phyloP scores from a whole-genome alignment of 495 filamentous ascomycete species.

The Penicillium simplicissimum region DNA sequence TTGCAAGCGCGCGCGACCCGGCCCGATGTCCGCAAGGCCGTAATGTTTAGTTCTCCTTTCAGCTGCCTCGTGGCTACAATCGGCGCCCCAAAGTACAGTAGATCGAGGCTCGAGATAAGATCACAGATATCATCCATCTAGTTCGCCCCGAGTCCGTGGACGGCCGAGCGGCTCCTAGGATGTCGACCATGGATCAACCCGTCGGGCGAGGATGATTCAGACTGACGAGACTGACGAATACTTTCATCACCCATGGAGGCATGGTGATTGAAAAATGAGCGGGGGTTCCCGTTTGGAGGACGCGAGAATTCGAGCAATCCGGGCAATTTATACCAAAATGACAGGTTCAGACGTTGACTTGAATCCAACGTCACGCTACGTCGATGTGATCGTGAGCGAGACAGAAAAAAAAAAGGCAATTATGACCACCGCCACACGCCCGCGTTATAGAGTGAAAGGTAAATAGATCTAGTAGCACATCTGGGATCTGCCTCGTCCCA shows the following conservation, averaged over 20 bases:
- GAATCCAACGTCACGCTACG: slow-evolving; percentile 29
- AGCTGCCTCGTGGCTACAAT: neutral
- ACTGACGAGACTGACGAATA: slow-evolving; percentile 40
- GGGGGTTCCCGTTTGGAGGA: neutral
- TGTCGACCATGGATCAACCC: slow-evolving; percentile 32
- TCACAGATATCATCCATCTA: neutral
- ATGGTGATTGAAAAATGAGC: slow-evolving; percentile 27
- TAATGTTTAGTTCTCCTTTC: neutral
- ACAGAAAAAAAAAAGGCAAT: slow-evolving; percentile 31
- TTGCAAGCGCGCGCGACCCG: slow-evolving; percentile 4
- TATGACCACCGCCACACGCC: slow-evolving; percentile 27
- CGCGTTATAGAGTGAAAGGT: slow-evolving; percentile 17
- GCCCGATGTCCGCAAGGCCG: neutral
- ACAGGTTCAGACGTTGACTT: neutral
- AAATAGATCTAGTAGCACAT: slow-evolving; percentile 20
- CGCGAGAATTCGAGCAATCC: slow-evolving; percentile 10
- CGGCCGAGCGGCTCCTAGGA: slow-evolving; percentile 18
- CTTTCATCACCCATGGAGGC: slow-evolving; percentile 35
- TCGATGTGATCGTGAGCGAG: slow-evolving; percentile 35
- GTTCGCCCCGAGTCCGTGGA: slow-evolving; percentile 23
- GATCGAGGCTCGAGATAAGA: neutral
- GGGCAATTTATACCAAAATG: slow-evolving; percentile 24
- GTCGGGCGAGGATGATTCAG: slow-evolving; percentile 30
- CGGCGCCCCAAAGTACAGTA: neutral
- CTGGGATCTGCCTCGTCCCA: slow-evolving; percentile 1